Evolutionary conservation across 345 rosid species (phyloP).

Genomic region (Chamaenerion angustifolium): DNA sequence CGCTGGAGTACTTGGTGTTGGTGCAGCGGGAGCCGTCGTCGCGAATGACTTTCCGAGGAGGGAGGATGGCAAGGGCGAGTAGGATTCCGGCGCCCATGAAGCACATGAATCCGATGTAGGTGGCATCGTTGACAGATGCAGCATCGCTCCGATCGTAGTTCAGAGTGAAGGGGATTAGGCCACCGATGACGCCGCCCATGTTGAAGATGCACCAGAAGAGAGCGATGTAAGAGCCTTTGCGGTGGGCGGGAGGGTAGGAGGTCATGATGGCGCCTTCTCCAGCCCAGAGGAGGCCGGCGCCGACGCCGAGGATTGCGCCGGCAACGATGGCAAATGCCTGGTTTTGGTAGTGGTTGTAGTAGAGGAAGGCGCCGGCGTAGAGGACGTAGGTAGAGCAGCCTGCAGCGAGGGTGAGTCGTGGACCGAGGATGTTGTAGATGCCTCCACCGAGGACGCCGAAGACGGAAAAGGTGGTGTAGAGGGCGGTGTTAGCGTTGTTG

Average conservation of each 20-base stretch:
- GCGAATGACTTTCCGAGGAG: conserved; percentile 31
- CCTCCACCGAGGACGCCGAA: conserved; percentile 56
- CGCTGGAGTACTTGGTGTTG: conserved; percentile 29
- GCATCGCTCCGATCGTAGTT: conserved; percentile 27
- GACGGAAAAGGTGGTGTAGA: conserved; percentile 47
- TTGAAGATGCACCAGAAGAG: conserved; percentile 55
- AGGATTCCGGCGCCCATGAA: conserved; percentile 53
- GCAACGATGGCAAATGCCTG: conserved; percentile 40
- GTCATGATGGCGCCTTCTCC: conserved; percentile 94
- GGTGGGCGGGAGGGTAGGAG: conserved; percentile 64
- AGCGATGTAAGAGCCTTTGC: conserved; percentile 75
- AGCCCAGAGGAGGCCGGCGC: conserved; percentile 93
- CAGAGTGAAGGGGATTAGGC: conserved; percentile 41
- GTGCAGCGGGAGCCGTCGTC: conserved; percentile 36
- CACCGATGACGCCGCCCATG: conserved; percentile 61
- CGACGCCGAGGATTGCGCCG: conserved; percentile 60
- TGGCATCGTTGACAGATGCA: conserved; percentile 35
- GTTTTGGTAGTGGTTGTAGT: conserved; percentile 37
- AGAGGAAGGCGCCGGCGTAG: conserved; percentile 51
- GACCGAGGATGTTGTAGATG: conserved; percentile 53
- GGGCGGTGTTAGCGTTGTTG: conserved; percentile 76
- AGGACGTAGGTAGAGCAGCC: conserved; percentile 72
- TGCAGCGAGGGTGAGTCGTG: conserved; percentile 41
- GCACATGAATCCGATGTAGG: conserved; percentile 61
- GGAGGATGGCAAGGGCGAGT: conserved; percentile 34